Evolutionary conservation across 257 asterid genomes (phyloP), one percentile per base, ranked within the genome.

Genomic region (Dorcoceras hygrometricum): DNA sequence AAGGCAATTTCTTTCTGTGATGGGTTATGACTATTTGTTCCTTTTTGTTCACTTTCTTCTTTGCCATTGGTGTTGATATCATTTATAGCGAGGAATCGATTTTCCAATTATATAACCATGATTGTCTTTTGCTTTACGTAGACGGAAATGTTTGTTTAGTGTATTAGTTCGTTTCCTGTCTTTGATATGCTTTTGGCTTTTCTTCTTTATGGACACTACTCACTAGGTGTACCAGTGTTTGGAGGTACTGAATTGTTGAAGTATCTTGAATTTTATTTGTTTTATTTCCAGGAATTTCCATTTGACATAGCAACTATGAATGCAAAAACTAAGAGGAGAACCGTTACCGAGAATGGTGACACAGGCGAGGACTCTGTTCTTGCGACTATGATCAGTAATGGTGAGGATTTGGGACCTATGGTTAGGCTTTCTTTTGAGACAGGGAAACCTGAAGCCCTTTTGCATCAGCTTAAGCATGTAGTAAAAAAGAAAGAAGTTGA

Each of bases 361-460:
- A 79, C 85, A 0, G 83, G 83, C 0, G 97, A 89, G 77, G 98
- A 92, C 73, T 82, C 95, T 26, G 95, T 89, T 59, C 92, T 92
- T 18, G 90, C 90, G 8, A 86, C 95, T 60, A 75, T 87, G 93
- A 83, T 89, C 54, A 79, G 84, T 70, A 89, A 89, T 59, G 92
- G 92, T 23, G 98, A 89, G 65, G 98, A 91, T 79, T 77, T 92
- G 73, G 95, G 97, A 12, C 97, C 97, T 3, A 80, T 92, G 96
- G 97, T 91, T 57, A 83, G 93, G 80, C 87, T 81, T 59, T 73
- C 96, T 31, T 89, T 91, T 51, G 96, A 91, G 76, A 78, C 86
- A 1, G 88, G 89, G 34, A 84, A 82, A 76, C 98, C 97, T 3
- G 97, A 92, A 55, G 76, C 89, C 29, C 93, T 92, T 26, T 50